These are phyloP conservation scores for Paecilomyces fulvus DNA, from an alignment of 2,329 filamentous ascomycete species.

Conservation along the genomic window DNA sequence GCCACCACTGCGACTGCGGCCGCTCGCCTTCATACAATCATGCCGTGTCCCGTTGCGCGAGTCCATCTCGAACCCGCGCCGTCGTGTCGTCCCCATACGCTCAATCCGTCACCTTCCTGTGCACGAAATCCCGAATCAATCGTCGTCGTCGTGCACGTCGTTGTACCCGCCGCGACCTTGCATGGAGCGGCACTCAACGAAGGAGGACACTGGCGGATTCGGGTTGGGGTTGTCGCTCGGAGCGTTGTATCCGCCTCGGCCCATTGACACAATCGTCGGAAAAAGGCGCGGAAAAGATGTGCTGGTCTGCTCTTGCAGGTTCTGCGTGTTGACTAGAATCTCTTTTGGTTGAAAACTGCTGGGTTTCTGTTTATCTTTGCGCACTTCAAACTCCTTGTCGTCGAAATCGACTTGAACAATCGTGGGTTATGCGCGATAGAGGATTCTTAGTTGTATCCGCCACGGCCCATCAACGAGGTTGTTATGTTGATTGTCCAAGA, in stretches of 20 bases:
- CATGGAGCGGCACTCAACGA: conserved; percentile 4
- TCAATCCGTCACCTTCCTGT: not conserved
- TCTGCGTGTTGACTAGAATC: not conserved
- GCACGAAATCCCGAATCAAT: conserved; percentile 1
- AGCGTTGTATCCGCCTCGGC: conserved; percentile 20
- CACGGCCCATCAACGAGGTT: conserved; percentile 16
- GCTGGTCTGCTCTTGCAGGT: conserved; percentile 23
- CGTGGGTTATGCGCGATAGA: not conserved
- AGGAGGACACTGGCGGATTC: conserved; percentile 2
- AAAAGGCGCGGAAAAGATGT: conserved; percentile 4
- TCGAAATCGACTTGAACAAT: not conserved
- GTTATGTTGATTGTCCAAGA: not conserved
- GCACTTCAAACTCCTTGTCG: not conserved
- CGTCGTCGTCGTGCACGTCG: conserved; percentile 12
- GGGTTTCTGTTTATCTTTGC: not conserved
- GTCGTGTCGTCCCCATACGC: not conserved
- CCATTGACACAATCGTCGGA: conserved; percentile 3
- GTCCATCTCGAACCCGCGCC: not conserved
- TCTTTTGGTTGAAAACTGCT: not conserved
- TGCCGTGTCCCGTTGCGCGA: not conserved
- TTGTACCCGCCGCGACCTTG: conserved; percentile 28
- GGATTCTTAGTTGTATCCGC: conserved; percentile 19
- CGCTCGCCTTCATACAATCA: conserved; percentile 3
- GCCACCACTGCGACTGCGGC: conserved; percentile 1
- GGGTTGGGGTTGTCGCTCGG: conserved; percentile 8